Percentiles rank a stretch among this genome's conserved stretches.
These are phyloP conservation scores for Firmiana major DNA, from an alignment of 345 rosid genomes.

Conservation along the genomic window DNA sequence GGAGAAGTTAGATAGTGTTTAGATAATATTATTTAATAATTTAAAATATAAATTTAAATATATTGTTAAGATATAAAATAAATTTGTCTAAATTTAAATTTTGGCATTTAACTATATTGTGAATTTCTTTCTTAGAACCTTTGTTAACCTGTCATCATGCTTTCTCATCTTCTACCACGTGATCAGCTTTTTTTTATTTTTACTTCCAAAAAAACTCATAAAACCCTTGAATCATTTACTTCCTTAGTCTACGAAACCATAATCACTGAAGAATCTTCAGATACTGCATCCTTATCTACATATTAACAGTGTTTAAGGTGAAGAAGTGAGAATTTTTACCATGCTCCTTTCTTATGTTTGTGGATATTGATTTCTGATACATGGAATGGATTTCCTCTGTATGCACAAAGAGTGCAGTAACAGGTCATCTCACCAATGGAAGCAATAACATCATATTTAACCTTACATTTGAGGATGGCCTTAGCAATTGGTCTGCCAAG, in stretches of 20 bases:
- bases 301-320: neutral
- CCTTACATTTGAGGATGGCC: constrained; percentile 72
- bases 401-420: constrained; percentile 16
- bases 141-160: too few relatives aligned
- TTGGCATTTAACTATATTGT: too few relatives aligned
- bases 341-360: neutral
- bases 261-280: too few relatives aligned
- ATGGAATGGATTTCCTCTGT: neutral
- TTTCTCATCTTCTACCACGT: too few relatives aligned
- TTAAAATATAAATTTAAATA: too few relatives aligned
- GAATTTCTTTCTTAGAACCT: too few relatives aligned
- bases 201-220: neutral
- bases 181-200: too few relatives aligned
- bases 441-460: constrained; percentile 58
- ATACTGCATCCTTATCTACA: neutral
- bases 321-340: neutral
- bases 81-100: too few relatives aligned
- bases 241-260: neutral
- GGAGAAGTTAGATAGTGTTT: too few relatives aligned
- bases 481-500: constrained; percentile 76
- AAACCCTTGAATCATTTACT: neutral
- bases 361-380: neutral
- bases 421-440: constrained; percentile 13
- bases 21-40: too few relatives aligned
- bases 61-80: too few relatives aligned